A percentile compares a stretch with the other conserved stretches of the same genome.
phyloP scores from a whole-genome alignment of 305 asterid genomes.

The Fraxinus angustifolia region DNA sequence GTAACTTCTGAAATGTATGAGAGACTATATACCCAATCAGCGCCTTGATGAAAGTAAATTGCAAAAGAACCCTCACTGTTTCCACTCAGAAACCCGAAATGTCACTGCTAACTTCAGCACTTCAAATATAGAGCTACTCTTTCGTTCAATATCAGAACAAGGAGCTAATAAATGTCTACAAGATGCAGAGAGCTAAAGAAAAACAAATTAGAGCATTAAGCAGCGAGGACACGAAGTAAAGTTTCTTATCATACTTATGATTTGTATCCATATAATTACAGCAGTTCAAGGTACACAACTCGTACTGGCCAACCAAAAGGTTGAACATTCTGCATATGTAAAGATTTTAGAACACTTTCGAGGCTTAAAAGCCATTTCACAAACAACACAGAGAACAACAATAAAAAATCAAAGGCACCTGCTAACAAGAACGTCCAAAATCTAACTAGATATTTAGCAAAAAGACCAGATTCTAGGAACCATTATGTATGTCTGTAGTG shows the following conservation, averaged over 20 bases:
- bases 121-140: background rate
- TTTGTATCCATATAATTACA: conserved; percentile 40
- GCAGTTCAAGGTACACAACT: conserved; percentile 21
- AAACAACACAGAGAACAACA: conserved; percentile 13
- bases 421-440: conserved; percentile 1
- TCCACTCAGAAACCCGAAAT: background rate
- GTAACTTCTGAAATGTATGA: background rate
- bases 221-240: background rate
- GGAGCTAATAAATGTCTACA: background rate
- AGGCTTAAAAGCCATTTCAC: conserved; percentile 25
- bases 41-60: background rate
- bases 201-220: background rate
- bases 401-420: conserved; percentile 8
- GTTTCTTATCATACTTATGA: background rate
- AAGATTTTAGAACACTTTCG: conserved; percentile 10
- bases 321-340: conserved; percentile 20
- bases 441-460: conserved; percentile 21
- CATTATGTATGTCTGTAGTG: conserved; percentile 20
- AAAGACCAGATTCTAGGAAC: conserved; percentile 21
- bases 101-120: background rate
- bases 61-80: background rate
- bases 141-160: background rate
- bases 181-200: background rate
- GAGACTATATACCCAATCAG: background rate
- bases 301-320: conserved; percentile 31